A percentile compares a stretch with the other conserved stretches of the same genome.
These are phyloP conservation scores for Populus alba DNA, from an alignment of 345 rosid species.

Conservation along the genomic window DNA sequence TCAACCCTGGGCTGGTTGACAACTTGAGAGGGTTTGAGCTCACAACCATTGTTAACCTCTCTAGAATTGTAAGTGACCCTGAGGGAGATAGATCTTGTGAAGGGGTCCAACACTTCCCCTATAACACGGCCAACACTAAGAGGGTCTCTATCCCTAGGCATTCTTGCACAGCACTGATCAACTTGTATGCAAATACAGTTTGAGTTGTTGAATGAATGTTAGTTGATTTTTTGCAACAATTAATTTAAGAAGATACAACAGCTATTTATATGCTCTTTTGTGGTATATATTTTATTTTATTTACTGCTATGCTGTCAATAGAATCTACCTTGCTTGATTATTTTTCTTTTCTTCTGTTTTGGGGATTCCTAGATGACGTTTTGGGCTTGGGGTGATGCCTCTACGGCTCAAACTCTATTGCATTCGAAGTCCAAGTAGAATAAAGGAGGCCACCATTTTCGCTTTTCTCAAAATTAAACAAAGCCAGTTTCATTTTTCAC, in stretches of 20 bases:
- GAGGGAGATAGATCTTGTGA: conserved; percentile 43
- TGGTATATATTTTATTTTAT: background rate
- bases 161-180: background rate
- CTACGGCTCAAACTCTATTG: background rate
- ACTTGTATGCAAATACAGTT: background rate
- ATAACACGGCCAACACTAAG: conserved; percentile 61
- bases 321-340: background rate
- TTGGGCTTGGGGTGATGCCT: background rate
- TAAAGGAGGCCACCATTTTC: background rate
- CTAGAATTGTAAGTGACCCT: conserved; percentile 30
- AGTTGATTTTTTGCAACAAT: background rate
- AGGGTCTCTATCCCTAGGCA: conserved; percentile 61
- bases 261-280: background rate
- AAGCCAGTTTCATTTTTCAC: background rate
- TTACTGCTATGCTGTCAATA: background rate
- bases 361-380: background rate
- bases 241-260: background rate
- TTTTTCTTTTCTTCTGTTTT: background rate
- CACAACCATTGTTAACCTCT: conserved; percentile 54
- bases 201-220: background rate
- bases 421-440: background rate
- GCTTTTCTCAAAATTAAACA: too few relatives aligned
- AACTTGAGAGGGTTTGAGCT: conserved; percentile 58
- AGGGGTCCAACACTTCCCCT: conserved; percentile 67
- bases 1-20: conserved; percentile 51